phyloP scores from a whole-genome alignment of 2,329 filamentous ascomycete species.

The Verticillium nubilum region DNA sequence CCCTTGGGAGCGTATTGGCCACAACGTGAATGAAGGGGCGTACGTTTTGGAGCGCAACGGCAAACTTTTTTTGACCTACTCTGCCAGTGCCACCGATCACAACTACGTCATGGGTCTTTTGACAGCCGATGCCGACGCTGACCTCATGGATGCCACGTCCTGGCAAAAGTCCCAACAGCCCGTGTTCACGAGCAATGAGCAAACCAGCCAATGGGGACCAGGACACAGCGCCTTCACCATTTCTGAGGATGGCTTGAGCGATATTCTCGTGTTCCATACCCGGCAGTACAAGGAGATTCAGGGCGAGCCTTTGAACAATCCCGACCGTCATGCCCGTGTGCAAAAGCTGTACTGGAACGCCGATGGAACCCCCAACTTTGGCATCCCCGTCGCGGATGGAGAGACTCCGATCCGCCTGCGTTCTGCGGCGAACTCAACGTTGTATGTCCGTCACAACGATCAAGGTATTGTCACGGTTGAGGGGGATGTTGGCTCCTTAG shows the following conservation, averaged over 20 bases:
- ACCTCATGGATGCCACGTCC: conserved; percentile 17
- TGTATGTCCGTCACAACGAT: conserved; percentile 11
- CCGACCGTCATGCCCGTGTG: conserved; percentile 19
- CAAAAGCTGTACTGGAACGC: conserved; percentile 24
- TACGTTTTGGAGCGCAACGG: conserved; percentile 13
- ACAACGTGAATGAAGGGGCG: conserved; percentile 15
- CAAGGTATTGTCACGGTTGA: background rate
- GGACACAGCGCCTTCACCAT: conserved; percentile 22
- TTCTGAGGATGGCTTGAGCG: conserved; percentile 21
- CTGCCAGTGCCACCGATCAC: conserved; percentile 16
- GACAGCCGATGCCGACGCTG: conserved; percentile 12
- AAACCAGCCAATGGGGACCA: conserved; percentile 20
- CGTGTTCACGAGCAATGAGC: conserved; percentile 19
- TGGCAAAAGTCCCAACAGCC: conserved; percentile 20
- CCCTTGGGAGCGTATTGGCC: conserved; percentile 14
- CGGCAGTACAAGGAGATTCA: conserved; percentile 18
- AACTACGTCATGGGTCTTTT: conserved; percentile 22
- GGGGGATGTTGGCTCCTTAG: conserved; percentile 1
- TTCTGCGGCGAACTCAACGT: conserved; percentile 2
- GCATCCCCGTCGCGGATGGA: conserved; percentile 19
- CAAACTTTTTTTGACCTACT: conserved; percentile 13
- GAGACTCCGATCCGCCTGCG: conserved; percentile 15
- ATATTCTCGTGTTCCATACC: conserved; percentile 21
- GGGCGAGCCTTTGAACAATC: conserved; percentile 19
- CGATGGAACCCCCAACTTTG: conserved; percentile 22